Evolutionary conservation across 176 grass and related monocot species (phyloP).

Genomic region (Cenchrus americanus): DNA sequence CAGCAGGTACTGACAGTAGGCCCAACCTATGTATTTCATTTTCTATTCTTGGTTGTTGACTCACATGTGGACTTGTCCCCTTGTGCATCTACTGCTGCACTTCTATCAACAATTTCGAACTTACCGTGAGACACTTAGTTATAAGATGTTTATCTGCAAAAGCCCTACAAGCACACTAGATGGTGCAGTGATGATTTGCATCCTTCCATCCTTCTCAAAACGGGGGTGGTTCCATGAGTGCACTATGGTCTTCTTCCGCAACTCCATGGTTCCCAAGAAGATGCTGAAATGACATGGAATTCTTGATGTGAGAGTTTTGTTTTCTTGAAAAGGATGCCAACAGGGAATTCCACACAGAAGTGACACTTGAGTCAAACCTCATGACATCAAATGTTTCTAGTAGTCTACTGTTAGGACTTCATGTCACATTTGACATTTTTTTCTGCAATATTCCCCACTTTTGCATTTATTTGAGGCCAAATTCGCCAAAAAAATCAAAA

Average conservation of each 20-base stretch:
- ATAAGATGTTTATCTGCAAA: constrained; percentile 3
- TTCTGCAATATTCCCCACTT: background rate
- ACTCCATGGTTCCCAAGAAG: background rate
- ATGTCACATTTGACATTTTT: background rate
- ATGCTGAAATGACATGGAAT: constrained; percentile 13
- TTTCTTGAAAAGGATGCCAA: constrained; percentile 33
- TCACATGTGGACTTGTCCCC: background rate
- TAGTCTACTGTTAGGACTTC: background rate
- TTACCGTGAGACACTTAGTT: background rate
- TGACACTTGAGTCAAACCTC: background rate
- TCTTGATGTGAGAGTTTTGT: background rate
- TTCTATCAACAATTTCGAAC: background rate
- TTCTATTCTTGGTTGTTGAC: constrained; percentile 24
- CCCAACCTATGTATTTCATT: constrained; percentile 7
- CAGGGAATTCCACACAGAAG: background rate
- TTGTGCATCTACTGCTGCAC: constrained; percentile 3
- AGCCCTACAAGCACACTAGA: background rate
- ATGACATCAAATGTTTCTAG: background rate
- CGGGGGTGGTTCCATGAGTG: background rate
- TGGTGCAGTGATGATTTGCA: background rate
- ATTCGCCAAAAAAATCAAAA: background rate
- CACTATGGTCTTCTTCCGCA: background rate
- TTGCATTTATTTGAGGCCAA: background rate
- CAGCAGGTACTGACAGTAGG: constrained; percentile 60
- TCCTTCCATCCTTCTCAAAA: background rate